Percentiles rank a stretch among this genome's conserved stretches.
These are phyloP conservation scores for Claviceps paspali DNA, from an alignment of 2,329 filamentous ascomycete species.

Conservation along the genomic window DNA sequence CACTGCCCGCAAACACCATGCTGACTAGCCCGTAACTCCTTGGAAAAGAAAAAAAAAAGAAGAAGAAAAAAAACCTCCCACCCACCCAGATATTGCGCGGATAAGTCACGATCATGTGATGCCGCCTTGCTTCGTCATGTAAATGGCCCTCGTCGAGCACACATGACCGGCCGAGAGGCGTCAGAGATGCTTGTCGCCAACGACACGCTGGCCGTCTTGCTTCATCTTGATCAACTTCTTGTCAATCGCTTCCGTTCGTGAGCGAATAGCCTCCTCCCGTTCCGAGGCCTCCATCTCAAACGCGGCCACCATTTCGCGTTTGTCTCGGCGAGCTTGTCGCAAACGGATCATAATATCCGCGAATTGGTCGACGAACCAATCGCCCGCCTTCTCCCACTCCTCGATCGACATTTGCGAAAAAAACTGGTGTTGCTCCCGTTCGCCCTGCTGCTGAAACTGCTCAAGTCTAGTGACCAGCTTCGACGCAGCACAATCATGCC, in stretches of 20 bases:
- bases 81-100: not conserved
- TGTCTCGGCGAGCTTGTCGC: slow-evolving; percentile 31
- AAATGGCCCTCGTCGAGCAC: no score
- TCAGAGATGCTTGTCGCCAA: slow-evolving; percentile 24
- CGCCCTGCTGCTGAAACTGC: slow-evolving; percentile 31
- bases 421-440: slow-evolving; percentile 31
- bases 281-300: slow-evolving; percentile 41
- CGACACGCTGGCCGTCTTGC: slow-evolving; percentile 40
- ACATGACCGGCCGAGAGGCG: no score
- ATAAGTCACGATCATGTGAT: not conserved
- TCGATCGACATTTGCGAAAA: slow-evolving; percentile 37
- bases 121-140: not conserved
- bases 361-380: slow-evolving; percentile 45
- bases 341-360: slow-evolving; percentile 31
- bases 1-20: slow-evolving; percentile 1
- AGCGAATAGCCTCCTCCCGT: slow-evolving; percentile 38
- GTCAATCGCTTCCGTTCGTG: slow-evolving; percentile 37
- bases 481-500: slow-evolving; percentile 21
- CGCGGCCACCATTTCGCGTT: slow-evolving; percentile 31
- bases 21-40: not conserved
- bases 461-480: slow-evolving; percentile 33
- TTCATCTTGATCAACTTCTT: slow-evolving; percentile 38
- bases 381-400: slow-evolving; percentile 44
- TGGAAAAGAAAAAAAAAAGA: not conserved
- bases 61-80: not conserved